A percentile compares a stretch with the other conserved stretches of the same genome.
phyloP scores from a whole-genome alignment of 148 eudicot genomes.

The Rhododendron molle region DNA sequence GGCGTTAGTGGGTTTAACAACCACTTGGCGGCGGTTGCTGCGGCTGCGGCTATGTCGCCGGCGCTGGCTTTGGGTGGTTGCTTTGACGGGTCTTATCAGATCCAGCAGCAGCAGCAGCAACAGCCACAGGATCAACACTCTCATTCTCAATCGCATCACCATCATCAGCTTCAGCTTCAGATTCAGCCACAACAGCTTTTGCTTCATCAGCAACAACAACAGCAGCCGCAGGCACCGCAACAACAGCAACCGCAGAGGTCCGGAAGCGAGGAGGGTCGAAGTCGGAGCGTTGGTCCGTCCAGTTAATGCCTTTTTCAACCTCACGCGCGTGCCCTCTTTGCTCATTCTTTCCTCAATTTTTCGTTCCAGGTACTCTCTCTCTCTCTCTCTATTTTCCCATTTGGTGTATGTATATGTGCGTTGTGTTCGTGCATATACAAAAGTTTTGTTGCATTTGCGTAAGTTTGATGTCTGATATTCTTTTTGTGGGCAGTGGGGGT shows the following conservation, averaged over 20 bases:
- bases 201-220: constrained; percentile 36
- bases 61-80: constrained; percentile 45
- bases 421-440: background rate
- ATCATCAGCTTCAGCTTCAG: constrained; percentile 25
- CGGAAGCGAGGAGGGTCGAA: constrained; percentile 42
- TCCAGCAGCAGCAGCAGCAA: constrained; percentile 43
- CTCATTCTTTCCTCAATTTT: constrained; percentile 17
- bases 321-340: constrained; percentile 9
- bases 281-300: constrained; percentile 32
- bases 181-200: constrained; percentile 23
- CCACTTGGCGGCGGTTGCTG: constrained; percentile 20
- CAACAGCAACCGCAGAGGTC: constrained; percentile 25
- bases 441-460: background rate
- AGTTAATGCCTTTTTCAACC: constrained; percentile 9
- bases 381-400: background rate
- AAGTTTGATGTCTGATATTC: background rate
- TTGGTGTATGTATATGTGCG: background rate
- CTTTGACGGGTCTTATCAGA: constrained; percentile 32
- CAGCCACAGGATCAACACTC: constrained; percentile 20
- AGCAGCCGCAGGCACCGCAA: constrained; percentile 17
- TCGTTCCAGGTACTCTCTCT: constrained; percentile 22
- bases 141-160: constrained; percentile 5
- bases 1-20: constrained; percentile 21
- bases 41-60: constrained; percentile 26
- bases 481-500: constrained; percentile 2